Conservation (phyloP, 2,329 filamentous ascomycete genomes). For the Aureobasidium sp. region DNA sequence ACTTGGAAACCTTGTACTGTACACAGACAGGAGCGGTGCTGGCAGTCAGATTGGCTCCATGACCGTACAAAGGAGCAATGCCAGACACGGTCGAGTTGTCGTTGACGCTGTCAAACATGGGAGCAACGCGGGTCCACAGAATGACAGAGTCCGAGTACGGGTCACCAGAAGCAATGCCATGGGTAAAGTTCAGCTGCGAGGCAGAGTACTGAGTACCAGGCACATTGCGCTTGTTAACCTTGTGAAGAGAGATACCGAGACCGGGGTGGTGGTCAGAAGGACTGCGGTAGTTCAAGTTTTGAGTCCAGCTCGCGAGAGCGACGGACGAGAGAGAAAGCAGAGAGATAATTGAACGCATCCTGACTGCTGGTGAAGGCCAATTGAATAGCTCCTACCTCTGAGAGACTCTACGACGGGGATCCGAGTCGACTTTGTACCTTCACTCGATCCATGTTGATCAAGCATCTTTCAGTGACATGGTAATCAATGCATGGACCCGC, state of each 20-base stretch:
- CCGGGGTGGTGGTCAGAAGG: constrained; percentile 58
- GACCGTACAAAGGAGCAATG: constrained; percentile 46
- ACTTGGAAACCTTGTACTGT: constrained; percentile 53
- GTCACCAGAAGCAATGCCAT: constrained; percentile 46
- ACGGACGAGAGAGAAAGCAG: constrained; percentile 21
- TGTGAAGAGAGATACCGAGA: constrained; percentile 58
- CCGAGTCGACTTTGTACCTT: not conserved
- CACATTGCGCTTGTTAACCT: constrained; percentile 51
- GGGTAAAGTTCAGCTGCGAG: constrained; percentile 54
- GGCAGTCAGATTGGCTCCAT: constrained; percentile 39
- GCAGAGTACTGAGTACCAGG: constrained; percentile 39
- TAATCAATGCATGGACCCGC: not conserved
- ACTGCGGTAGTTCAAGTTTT: constrained; percentile 61
- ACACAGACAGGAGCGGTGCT: constrained; percentile 60
- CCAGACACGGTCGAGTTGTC: constrained; percentile 50
- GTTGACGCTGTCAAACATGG: constrained; percentile 34
- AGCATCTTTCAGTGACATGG: not conserved
- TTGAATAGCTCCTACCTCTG: constrained; percentile 9
- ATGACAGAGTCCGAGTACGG: constrained; percentile 39
- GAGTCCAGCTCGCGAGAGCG: constrained; percentile 27
- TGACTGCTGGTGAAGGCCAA: not conserved
- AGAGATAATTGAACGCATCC: not conserved
- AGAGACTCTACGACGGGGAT: not conserved
- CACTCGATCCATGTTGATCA: not conserved
- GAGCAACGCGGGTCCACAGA: constrained; percentile 36